A percentile compares a stretch with the other conserved stretches of the same genome.
These are phyloP conservation scores for Yarrowia deformans DNA, from an alignment of 805 yeast genomes.

Conservation along the genomic window DNA sequence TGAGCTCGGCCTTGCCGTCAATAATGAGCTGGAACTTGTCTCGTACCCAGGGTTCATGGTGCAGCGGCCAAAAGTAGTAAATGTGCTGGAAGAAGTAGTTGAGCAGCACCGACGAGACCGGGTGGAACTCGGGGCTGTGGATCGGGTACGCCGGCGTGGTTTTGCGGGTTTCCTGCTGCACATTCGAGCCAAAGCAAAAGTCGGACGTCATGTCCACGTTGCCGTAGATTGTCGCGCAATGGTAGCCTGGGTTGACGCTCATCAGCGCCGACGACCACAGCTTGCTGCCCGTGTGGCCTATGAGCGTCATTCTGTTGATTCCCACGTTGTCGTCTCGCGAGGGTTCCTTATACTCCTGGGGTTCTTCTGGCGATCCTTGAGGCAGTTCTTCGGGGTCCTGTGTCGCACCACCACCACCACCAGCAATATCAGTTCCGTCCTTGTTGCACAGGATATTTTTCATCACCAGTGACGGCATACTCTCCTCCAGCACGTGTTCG, in stretches of 20 bases:
- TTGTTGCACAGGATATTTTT: slow-evolving; percentile 11
- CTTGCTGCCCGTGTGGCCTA: slow-evolving; percentile 17
- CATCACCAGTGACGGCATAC: slow-evolving; percentile 32
- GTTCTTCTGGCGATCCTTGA: slow-evolving; percentile 12
- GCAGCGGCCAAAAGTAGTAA: slow-evolving; percentile 36
- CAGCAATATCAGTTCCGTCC: not conserved
- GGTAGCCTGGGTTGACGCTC: slow-evolving; percentile 39
- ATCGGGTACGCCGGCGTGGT: slow-evolving; percentile 3
- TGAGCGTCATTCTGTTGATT: slow-evolving; percentile 22
- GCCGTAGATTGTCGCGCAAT: slow-evolving; percentile 21
- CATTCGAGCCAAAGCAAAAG: slow-evolving; percentile 18
- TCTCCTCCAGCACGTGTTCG: slow-evolving; percentile 29
- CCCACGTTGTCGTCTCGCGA: slow-evolving; percentile 17
- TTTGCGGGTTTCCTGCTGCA: not conserved
- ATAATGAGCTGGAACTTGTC: slow-evolving; percentile 30
- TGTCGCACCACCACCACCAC: too few relatives aligned
- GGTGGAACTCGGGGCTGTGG: slow-evolving; percentile 24
- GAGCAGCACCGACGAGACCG: slow-evolving; percentile 25
- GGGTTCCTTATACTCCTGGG: slow-evolving; percentile 15
- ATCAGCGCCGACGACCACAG: slow-evolving; percentile 17
- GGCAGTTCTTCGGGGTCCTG: not conserved
- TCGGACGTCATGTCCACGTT: slow-evolving; percentile 33
- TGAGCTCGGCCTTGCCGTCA: slow-evolving; percentile 14
- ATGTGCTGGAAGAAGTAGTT: slow-evolving; percentile 35
- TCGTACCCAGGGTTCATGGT: slow-evolving; percentile 36